Percentiles rank a stretch among this genome's conserved stretches.
Conservation (phyloP, 2,329 filamentous ascomycete species). For the Coleophoma crateriformis region DNA sequence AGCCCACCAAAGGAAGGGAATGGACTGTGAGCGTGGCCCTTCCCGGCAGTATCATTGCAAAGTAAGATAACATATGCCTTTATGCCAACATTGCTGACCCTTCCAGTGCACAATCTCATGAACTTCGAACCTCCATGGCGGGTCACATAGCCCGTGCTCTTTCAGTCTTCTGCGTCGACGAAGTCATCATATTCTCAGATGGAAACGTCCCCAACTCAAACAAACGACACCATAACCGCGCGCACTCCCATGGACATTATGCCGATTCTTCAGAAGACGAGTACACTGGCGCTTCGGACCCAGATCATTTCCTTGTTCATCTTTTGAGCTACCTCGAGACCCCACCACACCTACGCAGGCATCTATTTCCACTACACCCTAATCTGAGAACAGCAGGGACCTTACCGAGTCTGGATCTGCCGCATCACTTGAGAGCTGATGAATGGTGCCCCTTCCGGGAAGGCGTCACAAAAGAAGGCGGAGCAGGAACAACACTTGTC, state of each 20-base stretch:
- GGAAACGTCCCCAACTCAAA: conserved; percentile 31
- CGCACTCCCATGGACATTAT: conserved; percentile 29
- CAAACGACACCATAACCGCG: conserved; percentile 14
- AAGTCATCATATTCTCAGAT: conserved; percentile 79
- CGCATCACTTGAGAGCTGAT: conserved; percentile 70
- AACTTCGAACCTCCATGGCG: conserved; percentile 68
- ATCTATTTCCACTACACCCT: conserved; percentile 72
- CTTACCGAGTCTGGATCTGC: conserved; percentile 76
- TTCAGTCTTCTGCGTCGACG: conserved; percentile 79
- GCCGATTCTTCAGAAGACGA: conserved; percentile 34
- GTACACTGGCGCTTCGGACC: conserved; percentile 65
- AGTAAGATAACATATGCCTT: conserved; percentile 42
- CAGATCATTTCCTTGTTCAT: conserved; percentile 74
- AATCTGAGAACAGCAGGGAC: conserved; percentile 70
- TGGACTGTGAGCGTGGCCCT: conserved; percentile 76
- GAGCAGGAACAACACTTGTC: conserved; percentile 43
- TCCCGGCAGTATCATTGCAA: conserved; percentile 71
- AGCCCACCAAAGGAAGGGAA: conserved; percentile 54
- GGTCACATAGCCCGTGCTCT: conserved; percentile 76
- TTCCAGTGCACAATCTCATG: conserved; percentile 31
- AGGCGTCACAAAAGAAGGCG: conserved; percentile 56
- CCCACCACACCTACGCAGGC: conserved; percentile 73
- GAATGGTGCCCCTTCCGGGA: conserved; percentile 80
- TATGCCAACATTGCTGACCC: conserved; percentile 2
- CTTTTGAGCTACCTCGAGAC: conserved; percentile 78